A percentile compares a stretch with the other conserved stretches of the same genome.
These are phyloP conservation scores for Hyphodiscus hymeniophilus DNA, from an alignment of 495 filamentous ascomycete genomes.

Conservation along the genomic window DNA sequence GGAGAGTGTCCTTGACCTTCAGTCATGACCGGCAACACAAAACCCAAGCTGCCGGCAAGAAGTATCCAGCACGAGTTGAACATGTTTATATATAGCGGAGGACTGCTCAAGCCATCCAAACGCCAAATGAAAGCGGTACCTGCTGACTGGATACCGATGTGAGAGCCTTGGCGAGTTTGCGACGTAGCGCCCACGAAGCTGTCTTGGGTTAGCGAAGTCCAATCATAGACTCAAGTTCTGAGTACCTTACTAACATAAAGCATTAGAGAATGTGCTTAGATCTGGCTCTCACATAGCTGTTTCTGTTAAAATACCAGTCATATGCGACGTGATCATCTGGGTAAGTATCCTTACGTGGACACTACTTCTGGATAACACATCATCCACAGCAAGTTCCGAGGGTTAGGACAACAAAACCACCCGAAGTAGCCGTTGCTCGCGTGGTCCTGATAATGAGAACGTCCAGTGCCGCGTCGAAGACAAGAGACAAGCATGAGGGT, in stretches of 20 bases:
- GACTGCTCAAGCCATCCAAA: constrained; percentile 53
- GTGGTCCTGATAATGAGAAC: constrained; percentile 46
- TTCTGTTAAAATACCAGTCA: constrained; percentile 55
- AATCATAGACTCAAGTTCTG: background rate
- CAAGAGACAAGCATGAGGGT: constrained; percentile 48
- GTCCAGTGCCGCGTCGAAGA: constrained; percentile 75
- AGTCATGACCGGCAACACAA: constrained; percentile 68
- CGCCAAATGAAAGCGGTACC: constrained; percentile 77
- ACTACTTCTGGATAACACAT: constrained; percentile 63
- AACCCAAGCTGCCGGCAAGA: constrained; percentile 55
- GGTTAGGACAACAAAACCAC: constrained; percentile 58
- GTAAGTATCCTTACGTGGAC: constrained; percentile 41
- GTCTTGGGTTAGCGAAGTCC: background rate
- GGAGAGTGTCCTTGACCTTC: constrained; percentile 66
- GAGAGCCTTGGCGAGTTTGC: constrained; percentile 91
- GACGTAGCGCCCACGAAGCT: constrained; percentile 83
- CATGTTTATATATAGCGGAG: constrained; percentile 50
- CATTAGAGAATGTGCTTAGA: constrained; percentile 91
- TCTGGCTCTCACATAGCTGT: constrained; percentile 68
- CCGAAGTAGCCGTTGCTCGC: constrained; percentile 65
- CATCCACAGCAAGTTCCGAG: constrained; percentile 83
- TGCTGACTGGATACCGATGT: constrained; percentile 87
- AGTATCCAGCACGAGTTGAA: constrained; percentile 35
- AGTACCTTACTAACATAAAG: constrained; percentile 74
- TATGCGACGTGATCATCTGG: constrained; percentile 25